Evolutionary conservation across 2,329 filamentous ascomycete species (phyloP).

Genomic region (Coniochaeta sp.): DNA sequence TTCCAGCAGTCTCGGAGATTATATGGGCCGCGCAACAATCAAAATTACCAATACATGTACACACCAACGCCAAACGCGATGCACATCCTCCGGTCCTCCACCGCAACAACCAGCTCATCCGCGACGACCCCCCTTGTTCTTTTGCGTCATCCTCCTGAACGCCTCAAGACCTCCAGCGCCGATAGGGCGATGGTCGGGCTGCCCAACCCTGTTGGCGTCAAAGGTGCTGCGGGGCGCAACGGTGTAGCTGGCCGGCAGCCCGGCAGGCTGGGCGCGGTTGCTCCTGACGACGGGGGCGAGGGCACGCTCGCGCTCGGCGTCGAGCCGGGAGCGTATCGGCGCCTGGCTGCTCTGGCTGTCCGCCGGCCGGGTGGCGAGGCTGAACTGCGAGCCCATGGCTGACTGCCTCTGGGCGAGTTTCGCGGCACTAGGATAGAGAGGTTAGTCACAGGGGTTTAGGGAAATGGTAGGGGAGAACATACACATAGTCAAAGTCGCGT

Average conservation of each 20-base stretch:
- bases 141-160: constrained; percentile 59
- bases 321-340: constrained; percentile 22
- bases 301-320: constrained; percentile 49
- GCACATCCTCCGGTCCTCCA: background rate
- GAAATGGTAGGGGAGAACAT: constrained; percentile 2
- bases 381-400: constrained; percentile 36
- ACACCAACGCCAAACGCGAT: background rate
- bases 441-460: constrained; percentile 6
- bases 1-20: too few relatives aligned
- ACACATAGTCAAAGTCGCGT: constrained; percentile 57
- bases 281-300: constrained; percentile 45
- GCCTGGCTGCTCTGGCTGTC: constrained; percentile 1
- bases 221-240: constrained; percentile 56
- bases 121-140: constrained; percentile 42
- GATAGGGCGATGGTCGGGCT: constrained; percentile 50
- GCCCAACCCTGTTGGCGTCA: constrained; percentile 35
- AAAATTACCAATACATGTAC: too few relatives aligned
- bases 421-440: constrained; percentile 34
- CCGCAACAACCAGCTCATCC: background rate
- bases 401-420: constrained; percentile 43
- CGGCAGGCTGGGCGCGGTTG: constrained; percentile 50
- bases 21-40: too few relatives aligned
- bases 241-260: constrained; percentile 49
- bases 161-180: constrained; percentile 57
- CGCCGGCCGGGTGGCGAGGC: constrained; percentile 39